A percentile compares a stretch with the other conserved stretches of the same genome.
Conservation (phyloP, 495 filamentous ascomycete genomes). For the Pseudevernia furfuracea region DNA sequence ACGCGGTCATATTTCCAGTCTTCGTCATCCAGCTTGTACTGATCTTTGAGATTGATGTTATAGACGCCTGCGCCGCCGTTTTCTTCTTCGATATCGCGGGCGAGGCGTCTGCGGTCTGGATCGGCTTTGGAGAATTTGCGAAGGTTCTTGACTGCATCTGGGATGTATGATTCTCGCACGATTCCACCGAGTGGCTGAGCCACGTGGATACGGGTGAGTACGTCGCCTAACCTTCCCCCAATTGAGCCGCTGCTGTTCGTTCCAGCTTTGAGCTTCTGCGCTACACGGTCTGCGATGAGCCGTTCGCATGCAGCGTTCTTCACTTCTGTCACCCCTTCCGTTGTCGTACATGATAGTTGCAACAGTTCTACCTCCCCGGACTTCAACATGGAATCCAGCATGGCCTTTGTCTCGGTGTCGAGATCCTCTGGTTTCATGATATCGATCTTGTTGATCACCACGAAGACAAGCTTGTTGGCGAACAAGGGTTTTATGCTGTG, state of each 20-base stretch:
- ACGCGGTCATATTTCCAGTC: conserved; percentile 96
- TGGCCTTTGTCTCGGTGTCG: conserved; percentile 67
- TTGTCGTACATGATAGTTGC: conserved; percentile 86
- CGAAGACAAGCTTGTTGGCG: conserved; percentile 91
- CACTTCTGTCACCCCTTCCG: conserved; percentile 86
- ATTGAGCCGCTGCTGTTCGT: conserved; percentile 63
- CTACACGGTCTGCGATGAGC: conserved; percentile 82
- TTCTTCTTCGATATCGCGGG: conserved; percentile 84
- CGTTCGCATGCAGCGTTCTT: conserved; percentile 93
- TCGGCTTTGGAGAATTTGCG: conserved; percentile 88
- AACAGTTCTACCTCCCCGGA: conserved; percentile 84
- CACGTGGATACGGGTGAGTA: conserved; percentile 90
- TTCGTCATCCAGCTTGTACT: conserved; percentile 73
- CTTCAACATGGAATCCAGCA: conserved; percentile 72
- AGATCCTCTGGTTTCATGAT: conserved; percentile 80
- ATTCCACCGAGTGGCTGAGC: conserved; percentile 80
- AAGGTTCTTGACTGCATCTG: conserved; percentile 68
- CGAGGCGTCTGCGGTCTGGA: conserved; percentile 66
- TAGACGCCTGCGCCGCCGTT: conserved; percentile 92
- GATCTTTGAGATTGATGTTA: conserved; percentile 80
- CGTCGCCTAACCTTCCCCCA: conserved; percentile 73
- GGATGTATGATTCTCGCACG: conserved; percentile 75
- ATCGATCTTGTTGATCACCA: conserved; percentile 98
- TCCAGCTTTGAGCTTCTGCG: conserved; percentile 89
- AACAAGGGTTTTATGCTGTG: conserved; percentile 94